These are phyloP conservation scores for Hypoxylon sp. DNA, from an alignment of 2,329 filamentous ascomycete species.

Conservation along the genomic window DNA sequence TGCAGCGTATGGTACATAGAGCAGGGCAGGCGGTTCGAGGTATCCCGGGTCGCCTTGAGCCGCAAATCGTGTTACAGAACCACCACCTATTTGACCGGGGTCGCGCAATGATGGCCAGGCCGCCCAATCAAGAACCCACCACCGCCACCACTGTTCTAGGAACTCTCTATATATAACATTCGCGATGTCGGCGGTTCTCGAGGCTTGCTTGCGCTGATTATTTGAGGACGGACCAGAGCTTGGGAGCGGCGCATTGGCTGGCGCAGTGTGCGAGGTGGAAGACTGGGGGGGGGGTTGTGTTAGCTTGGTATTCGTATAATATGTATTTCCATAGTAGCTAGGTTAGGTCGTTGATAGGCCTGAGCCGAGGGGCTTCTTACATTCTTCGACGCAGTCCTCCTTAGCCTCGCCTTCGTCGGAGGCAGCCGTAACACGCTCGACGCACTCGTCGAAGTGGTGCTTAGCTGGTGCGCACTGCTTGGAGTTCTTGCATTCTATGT, in stretches of 20 bases:
- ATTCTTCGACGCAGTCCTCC: constrained; percentile 99
- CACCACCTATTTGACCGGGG: constrained; percentile 33
- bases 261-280: constrained; percentile 99
- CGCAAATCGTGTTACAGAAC: constrained; percentile 47
- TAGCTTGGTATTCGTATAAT: constrained; percentile 57
- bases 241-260: constrained; percentile 91
- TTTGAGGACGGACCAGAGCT: constrained; percentile 94
- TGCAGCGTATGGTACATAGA: constrained; percentile 54
- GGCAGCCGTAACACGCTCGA: constrained; percentile 85
- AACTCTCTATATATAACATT: constrained; percentile 45
- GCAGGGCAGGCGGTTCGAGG: constrained; percentile 41
- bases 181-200: constrained; percentile 39
- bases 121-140: constrained; percentile 35
- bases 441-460: constrained; percentile 99
- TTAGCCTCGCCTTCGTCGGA: constrained; percentile 80
- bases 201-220: constrained; percentile 66
- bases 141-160: constrained; percentile 44
- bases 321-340: neutral
- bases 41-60: constrained; percentile 42
- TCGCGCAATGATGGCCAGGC: constrained; percentile 29
- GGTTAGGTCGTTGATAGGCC: neutral
- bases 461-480: constrained; percentile 88
- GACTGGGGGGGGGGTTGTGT: constrained; percentile 65
- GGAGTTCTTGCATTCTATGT: constrained; percentile 88
- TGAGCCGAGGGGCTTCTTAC: constrained; percentile 71